Evolutionary conservation across 805 yeast genomes (phyloP).

Genomic region (Candida lessepsii): DNA sequence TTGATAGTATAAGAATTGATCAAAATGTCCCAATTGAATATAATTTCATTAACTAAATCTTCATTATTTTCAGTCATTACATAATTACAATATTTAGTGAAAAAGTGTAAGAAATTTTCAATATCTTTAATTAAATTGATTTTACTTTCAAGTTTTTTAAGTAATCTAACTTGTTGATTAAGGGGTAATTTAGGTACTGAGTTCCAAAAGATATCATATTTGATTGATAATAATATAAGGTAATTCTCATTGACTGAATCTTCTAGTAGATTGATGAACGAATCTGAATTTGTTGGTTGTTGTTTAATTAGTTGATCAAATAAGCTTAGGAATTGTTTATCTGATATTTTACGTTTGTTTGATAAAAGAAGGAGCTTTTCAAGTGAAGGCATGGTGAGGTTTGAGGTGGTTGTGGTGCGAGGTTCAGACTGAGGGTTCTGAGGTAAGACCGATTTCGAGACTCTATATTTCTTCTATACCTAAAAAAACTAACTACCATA

Average conservation of each 20-base stretch:
- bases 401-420: no score
- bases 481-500: no score
- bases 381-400: background rate
- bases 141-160: conserved; percentile 12
- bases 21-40: conserved; percentile 14
- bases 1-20: conserved; percentile 8
- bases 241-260: conserved; percentile 15
- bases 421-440: no score
- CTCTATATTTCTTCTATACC: no score
- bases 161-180: conserved; percentile 13
- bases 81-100: conserved; percentile 11
- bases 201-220: conserved; percentile 12
- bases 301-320: conserved; percentile 27
- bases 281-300: conserved; percentile 21
- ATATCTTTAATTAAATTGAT: conserved; percentile 9
- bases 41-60: conserved; percentile 14
- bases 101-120: conserved; percentile 8
- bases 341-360: conserved; percentile 16
- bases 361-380: conserved; percentile 12
- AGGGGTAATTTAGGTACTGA: conserved; percentile 10
- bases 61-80: conserved; percentile 13
- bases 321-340: conserved; percentile 26
- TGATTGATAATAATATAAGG: conserved; percentile 8
- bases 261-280: conserved; percentile 28
- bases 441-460: no score